Conservation (phyloP, 2,329 filamentous ascomycete genomes). For the Penicillium sp. region DNA sequence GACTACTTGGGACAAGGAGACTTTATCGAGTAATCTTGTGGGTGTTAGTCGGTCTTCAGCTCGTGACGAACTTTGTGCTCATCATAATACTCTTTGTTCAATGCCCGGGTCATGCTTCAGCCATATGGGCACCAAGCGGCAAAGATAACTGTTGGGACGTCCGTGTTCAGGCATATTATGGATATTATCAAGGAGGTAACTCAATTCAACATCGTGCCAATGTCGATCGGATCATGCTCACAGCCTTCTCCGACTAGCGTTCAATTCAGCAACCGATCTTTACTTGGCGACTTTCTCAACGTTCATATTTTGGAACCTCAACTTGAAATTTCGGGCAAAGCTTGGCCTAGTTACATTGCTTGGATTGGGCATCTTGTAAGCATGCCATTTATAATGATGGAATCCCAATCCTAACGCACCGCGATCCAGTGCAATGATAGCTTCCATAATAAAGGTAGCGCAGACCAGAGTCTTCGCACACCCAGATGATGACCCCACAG, state of each 20-base stretch:
- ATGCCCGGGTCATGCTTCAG: slow-evolving; percentile 24
- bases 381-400: background rate
- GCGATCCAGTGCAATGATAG: slow-evolving; percentile 26
- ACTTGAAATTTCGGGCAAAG: slow-evolving; percentile 32
- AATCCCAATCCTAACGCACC: background rate
- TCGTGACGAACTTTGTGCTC: slow-evolving; percentile 24
- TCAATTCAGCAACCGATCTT: slow-evolving; percentile 33
- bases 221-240: background rate
- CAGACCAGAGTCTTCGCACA: slow-evolving; percentile 22
- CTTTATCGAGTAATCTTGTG: slow-evolving; percentile 20
- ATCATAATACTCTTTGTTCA: slow-evolving; percentile 28
- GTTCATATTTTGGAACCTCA: slow-evolving; percentile 36
- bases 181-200: slow-evolving; percentile 30
- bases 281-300: slow-evolving; percentile 33
- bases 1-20: slow-evolving; percentile 19
- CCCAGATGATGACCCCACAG: slow-evolving; percentile 19
- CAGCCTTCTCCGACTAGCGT: slow-evolving; percentile 9
- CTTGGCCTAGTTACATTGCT: slow-evolving; percentile 30
- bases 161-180: slow-evolving; percentile 27
- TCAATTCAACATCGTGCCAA: background rate
- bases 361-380: slow-evolving; percentile 35
- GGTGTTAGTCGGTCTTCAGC: slow-evolving; percentile 21
- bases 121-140: slow-evolving; percentile 23
- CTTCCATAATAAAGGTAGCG: slow-evolving; percentile 28
- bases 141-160: slow-evolving; percentile 22